Evolutionary conservation across 192 early-diverging fungal genomes (phyloP), one percentile per base, ranked within the genome.

Genomic region (Podila verticillata): DNA sequence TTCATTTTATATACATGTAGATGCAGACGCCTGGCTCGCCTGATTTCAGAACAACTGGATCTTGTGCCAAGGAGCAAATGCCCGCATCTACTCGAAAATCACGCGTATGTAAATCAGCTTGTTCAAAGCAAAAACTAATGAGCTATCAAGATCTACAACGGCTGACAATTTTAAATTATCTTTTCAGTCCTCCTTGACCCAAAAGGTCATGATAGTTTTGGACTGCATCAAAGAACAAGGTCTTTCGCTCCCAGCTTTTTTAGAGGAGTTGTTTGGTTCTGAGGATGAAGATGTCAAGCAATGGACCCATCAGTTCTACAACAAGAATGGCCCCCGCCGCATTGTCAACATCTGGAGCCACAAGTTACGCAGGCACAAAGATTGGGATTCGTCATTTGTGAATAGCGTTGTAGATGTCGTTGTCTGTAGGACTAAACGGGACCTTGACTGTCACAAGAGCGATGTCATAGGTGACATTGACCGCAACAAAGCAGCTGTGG

Each of bases 361-460:
- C 57, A 69, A 69, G 30, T 44, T 61, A 29, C 44, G 39, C 35
- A 69, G 59, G 58, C 47, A 22, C 30, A 22, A 51, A 61, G 68
- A 36, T 36, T 31, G 47, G 58, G 68, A 70, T 5, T 49, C 31
- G 19, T 58, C 31, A 51, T 70, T 70, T 36, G 68, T 61, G 30
- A 62, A 59, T 32, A 67, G 66, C 44, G 66, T 56, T 9, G 66
- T 67, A 31, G 66, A 67, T 67, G 35, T 67, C 30, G 59, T 70
- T 30, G 58, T 70, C 58, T 32, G 32, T 20, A 39, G 59, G 32
- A 70, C 66, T 58, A 47, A 48, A 31, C 58, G 47, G 66, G 36
- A 68, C 22, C 66, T 68, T 48, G 19, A 8, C 35, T 9, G 7
- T 7, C 10, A 48, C 56, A 67, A 26, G 51, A 9, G 57, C 32